These are phyloP conservation scores for Pholiota conissans DNA, from an alignment of 768 basidiomycete species.

Conservation along the genomic window DNA sequence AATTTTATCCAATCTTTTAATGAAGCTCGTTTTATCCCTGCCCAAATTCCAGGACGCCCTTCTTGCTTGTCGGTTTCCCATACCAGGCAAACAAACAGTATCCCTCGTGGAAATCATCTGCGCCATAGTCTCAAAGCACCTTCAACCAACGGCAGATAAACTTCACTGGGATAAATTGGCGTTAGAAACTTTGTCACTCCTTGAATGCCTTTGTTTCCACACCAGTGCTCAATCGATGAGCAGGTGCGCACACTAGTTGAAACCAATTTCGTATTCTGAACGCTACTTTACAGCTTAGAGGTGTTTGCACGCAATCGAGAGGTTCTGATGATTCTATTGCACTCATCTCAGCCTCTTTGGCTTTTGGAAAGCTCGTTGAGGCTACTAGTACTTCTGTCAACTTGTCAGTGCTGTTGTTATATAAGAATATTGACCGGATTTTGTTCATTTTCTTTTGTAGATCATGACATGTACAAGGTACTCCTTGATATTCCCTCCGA, in stretches of 20 bases:
- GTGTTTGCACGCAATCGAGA: slow-evolving; percentile 37
- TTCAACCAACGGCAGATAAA: slow-evolving; percentile 30
- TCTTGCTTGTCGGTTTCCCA: slow-evolving; percentile 24
- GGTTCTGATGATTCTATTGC: slow-evolving; percentile 48
- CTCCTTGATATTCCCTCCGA: slow-evolving; percentile 39
- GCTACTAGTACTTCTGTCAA: slow-evolving; percentile 54
- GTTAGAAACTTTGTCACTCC: slow-evolving; percentile 41
- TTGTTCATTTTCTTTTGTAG: slow-evolving; percentile 27
- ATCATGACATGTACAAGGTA: slow-evolving; percentile 38
- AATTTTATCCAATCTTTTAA: slow-evolving; percentile 54
- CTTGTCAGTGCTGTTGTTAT: slow-evolving; percentile 45
- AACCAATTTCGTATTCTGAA: slow-evolving; percentile 3
- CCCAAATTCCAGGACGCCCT: slow-evolving; percentile 46
- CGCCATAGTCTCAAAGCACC: slow-evolving; percentile 39
- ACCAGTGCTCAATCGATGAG: slow-evolving; percentile 41
- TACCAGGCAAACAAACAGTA: slow-evolving; percentile 22
- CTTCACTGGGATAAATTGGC: slow-evolving; percentile 34
- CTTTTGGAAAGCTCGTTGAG: slow-evolving; percentile 48
- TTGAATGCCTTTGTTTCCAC: slow-evolving; percentile 56
- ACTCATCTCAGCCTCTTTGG: slow-evolving; percentile 50
- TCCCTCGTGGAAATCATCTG: slow-evolving; percentile 40
- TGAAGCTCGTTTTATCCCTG: slow-evolving; percentile 43
- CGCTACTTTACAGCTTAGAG: slow-evolving; percentile 33
- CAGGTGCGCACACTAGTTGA: slow-evolving; percentile 28
- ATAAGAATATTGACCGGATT: not conserved